Percentiles rank a stretch among this genome's conserved stretches.
Conservation (phyloP, 2,329 filamentous ascomycete genomes). For the Fusarium sp. region DNA sequence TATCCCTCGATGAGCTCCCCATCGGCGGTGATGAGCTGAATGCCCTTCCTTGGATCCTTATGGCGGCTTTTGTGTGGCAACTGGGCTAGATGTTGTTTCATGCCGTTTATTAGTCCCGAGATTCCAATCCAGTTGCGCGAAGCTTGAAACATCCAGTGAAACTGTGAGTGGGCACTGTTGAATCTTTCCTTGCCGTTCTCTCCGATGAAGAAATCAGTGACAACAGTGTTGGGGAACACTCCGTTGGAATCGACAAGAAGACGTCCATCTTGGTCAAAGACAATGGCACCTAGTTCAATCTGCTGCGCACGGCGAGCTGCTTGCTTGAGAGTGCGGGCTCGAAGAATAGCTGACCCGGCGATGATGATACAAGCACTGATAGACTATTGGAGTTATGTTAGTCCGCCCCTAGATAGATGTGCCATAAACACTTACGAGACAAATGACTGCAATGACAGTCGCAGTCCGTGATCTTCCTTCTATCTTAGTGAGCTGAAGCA, state of each 20-base stretch:
- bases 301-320: slow-evolving; percentile 72
- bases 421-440: slow-evolving; percentile 65
- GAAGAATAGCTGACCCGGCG: slow-evolving; percentile 67
- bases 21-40: slow-evolving; percentile 65
- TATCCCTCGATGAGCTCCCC: slow-evolving; percentile 75
- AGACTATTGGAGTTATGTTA: slow-evolving; percentile 61
- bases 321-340: slow-evolving; percentile 64
- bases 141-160: slow-evolving; percentile 88
- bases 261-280: slow-evolving; percentile 76
- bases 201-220: slow-evolving; percentile 82
- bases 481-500: slow-evolving; percentile 58
- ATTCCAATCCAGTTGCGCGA: slow-evolving; percentile 82
- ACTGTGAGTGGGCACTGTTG: slow-evolving; percentile 79
- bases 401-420: rapidly evolving
- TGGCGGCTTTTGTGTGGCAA: slow-evolving; percentile 52
- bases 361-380: slow-evolving; percentile 71
- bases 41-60: slow-evolving; percentile 39
- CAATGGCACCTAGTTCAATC: slow-evolving; percentile 69
- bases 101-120: slow-evolving; percentile 75
- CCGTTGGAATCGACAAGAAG: slow-evolving; percentile 80
- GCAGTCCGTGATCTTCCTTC: slow-evolving; percentile 64
- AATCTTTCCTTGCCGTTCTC: slow-evolving; percentile 77
- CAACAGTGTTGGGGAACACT: slow-evolving; percentile 77
- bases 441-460: slow-evolving; percentile 81
- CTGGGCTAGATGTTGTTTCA: slow-evolving; percentile 75